Percentiles rank a stretch among this genome's conserved stretches.
Conservation (phyloP, 352 stramenopile species). For the Globisporangium yorkense region DNA sequence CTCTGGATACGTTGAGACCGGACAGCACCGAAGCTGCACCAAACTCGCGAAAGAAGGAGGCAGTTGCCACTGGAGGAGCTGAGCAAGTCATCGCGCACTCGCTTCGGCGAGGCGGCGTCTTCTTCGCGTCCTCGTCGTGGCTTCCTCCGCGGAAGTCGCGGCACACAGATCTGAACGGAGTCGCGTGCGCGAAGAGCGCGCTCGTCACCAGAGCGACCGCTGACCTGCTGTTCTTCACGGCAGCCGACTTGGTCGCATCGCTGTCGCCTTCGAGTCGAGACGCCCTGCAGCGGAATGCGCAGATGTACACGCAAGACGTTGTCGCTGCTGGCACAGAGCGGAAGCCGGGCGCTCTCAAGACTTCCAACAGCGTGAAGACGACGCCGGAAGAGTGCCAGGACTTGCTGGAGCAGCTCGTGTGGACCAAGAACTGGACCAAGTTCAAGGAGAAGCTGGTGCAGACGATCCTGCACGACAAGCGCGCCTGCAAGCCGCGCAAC, state of each 20-base stretch:
- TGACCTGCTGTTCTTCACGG: conserved; percentile 51
- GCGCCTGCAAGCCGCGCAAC: conserved; percentile 5
- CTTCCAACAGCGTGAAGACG: not conserved
- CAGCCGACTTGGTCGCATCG: conserved; percentile 24
- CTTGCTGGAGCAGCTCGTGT: conserved; percentile 13
- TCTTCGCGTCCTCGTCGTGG: conserved; percentile 51
- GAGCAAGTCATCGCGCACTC: conserved; percentile 14
- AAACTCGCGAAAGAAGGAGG: not conserved
- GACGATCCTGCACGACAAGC: conserved; percentile 11
- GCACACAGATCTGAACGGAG: conserved; percentile 6
- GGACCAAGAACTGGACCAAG: conserved; percentile 7
- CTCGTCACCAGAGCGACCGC: conserved; percentile 32
- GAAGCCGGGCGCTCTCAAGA: not conserved
- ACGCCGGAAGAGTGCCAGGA: conserved; percentile 4
- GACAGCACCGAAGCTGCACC: not conserved
- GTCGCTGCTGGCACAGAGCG: not conserved
- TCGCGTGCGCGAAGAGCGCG: conserved; percentile 39
- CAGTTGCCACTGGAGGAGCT: not conserved
- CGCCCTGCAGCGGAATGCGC: conserved; percentile 33
- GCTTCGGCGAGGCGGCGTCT: conserved; percentile 36
- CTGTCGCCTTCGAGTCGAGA: conserved; percentile 31
- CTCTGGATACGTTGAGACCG: not conserved
- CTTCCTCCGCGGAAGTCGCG: conserved; percentile 30
- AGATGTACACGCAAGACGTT: not conserved
- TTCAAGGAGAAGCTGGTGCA: conserved; percentile 12